Evolutionary conservation across 2,329 filamentous ascomycete genomes (phyloP).

Genomic region (Pseudogymnoascus sp.): DNA sequence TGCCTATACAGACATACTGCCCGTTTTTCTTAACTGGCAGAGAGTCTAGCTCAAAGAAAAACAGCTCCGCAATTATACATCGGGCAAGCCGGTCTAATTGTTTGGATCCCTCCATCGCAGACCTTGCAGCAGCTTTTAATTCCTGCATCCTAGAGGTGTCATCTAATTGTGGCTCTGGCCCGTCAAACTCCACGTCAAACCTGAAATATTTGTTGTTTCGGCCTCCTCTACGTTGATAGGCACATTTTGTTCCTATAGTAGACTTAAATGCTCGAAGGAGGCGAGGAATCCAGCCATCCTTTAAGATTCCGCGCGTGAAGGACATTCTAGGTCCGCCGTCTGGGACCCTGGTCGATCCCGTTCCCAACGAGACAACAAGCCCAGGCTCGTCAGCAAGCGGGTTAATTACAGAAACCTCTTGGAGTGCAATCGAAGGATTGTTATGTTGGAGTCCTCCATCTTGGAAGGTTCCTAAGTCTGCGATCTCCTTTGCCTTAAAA

Average conservation of each 20-base stretch:
- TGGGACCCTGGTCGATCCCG: constrained; percentile 9
- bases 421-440: constrained; percentile 13
- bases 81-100: constrained; percentile 10
- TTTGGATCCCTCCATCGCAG: neutral
- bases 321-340: neutral
- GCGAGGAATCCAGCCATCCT: constrained; percentile 14
- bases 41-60: constrained; percentile 15
- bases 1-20: constrained; percentile 10
- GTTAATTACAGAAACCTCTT: constrained; percentile 13
- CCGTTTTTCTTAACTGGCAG: neutral
- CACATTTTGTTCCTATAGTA: constrained; percentile 12
- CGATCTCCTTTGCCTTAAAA: constrained; percentile 13
- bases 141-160: constrained; percentile 13
- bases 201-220: constrained; percentile 12
- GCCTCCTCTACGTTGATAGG: neutral
- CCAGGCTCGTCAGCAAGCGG: constrained; percentile 11
- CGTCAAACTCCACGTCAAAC: constrained; percentile 14
- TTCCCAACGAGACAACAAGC: constrained; percentile 15
- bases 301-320: neutral
- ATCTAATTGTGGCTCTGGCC: constrained; percentile 12
- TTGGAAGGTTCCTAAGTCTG: constrained; percentile 15
- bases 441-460: constrained; percentile 16
- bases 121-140: constrained; percentile 7
- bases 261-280: constrained; percentile 12
- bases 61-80: constrained; percentile 14